Evolutionary conservation across 768 basidiomycete genomes (phyloP).

Genomic region (Pleurotus ostreatus): DNA sequence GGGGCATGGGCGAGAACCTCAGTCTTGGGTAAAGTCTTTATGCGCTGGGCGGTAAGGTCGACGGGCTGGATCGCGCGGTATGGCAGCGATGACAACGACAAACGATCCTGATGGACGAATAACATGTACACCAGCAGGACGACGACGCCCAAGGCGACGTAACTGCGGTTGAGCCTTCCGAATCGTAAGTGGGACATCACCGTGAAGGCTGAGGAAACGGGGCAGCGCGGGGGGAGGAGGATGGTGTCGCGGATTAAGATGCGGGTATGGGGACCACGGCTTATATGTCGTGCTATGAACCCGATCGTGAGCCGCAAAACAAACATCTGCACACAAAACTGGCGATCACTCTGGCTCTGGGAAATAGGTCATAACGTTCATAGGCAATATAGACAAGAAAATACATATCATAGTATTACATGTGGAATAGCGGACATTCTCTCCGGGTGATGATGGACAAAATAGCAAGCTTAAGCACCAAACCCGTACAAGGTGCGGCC

Average conservation of each 20-base stretch:
- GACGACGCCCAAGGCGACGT: neutral
- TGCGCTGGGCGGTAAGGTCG: conserved; percentile 1
- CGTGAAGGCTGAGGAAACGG: too few species aligned
- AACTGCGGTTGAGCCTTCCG: neutral
- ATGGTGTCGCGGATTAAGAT: too few species aligned
- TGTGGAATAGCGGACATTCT: neutral
- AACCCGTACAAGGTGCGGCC: conserved; percentile 82
- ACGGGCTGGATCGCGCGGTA: neutral
- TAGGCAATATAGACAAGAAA: too few species aligned
- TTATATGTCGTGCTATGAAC: too few species aligned
- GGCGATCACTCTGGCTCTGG: too few species aligned
- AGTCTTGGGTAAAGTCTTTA: neutral
- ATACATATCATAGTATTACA: neutral
- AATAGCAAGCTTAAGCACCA: conserved; percentile 45
- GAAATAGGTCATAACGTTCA: too few species aligned
- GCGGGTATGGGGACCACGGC: too few species aligned
- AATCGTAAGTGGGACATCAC: neutral
- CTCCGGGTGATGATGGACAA: neutral
- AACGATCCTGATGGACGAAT: neutral
- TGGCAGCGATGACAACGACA: neutral
- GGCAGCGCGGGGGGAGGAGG: too few species aligned
- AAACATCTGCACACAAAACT: too few species aligned
- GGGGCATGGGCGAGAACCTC: neutral
- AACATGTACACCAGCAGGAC: conserved; percentile 1
- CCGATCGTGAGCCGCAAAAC: too few species aligned